Conservation (phyloP, 768 basidiomycete genomes). For the Tephrocybe sp. region DNA sequence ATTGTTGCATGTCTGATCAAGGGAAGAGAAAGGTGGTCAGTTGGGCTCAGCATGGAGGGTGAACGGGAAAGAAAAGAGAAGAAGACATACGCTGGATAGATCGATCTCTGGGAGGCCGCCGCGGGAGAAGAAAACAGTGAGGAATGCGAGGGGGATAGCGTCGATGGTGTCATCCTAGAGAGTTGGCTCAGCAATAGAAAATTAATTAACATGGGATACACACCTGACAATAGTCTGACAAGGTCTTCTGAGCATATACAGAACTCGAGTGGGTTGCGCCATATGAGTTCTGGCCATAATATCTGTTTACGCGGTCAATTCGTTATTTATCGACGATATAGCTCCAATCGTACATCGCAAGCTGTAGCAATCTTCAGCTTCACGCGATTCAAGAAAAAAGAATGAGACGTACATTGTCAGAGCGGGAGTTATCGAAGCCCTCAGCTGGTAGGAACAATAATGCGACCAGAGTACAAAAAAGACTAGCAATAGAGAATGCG, state of each 20-base stretch:
- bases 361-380: not conserved
- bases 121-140: conserved; percentile 60
- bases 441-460: conserved; percentile 7
- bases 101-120: conserved; percentile 66
- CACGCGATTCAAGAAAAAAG: not conserved
- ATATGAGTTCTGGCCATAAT: conserved; percentile 76
- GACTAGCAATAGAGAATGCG: not conserved
- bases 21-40: not conserved
- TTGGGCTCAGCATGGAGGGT: not conserved
- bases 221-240: conserved; percentile 64
- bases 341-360: too few relatives aligned
- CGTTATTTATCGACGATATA: too few relatives aligned
- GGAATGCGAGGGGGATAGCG: conserved; percentile 64
- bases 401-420: conserved; percentile 32
- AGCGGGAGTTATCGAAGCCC: conserved; percentile 32
- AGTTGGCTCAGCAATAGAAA: not conserved
- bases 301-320: conserved; percentile 39
- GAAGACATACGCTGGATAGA: conserved; percentile 56
- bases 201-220: conserved; percentile 3
- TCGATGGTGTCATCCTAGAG: conserved; percentile 61
- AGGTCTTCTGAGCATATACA: conserved; percentile 53
- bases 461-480: not conserved
- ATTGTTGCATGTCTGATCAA: conserved; percentile 55
- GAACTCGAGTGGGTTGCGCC: conserved; percentile 52
- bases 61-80: too few relatives aligned